These are phyloP conservation scores for Syzygium malaccense DNA, from an alignment of 441 rosid genomes.

Conservation along the genomic window DNA sequence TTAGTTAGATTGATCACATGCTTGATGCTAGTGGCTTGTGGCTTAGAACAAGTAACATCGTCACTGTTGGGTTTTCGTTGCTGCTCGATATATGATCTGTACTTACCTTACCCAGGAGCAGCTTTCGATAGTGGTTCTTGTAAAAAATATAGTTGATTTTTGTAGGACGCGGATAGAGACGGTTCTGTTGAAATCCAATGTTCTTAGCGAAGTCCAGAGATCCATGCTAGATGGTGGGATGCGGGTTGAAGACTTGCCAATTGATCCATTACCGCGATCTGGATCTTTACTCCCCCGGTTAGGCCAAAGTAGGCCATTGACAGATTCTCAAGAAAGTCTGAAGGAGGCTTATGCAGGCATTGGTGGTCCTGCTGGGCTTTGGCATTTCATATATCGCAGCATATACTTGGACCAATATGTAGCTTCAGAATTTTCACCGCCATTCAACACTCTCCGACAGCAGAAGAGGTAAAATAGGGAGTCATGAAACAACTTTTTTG, in stretches of 20 bases:
- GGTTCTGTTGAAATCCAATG: slow-evolving; percentile 79
- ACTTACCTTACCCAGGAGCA: background rate
- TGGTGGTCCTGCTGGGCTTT: slow-evolving; percentile 92
- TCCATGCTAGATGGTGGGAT: slow-evolving; percentile 88
- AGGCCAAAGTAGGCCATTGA: slow-evolving; percentile 35
- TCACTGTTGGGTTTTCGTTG: background rate
- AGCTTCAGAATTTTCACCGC: slow-evolving; percentile 86
- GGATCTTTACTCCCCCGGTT: slow-evolving; percentile 33
- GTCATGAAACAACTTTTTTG: background rate
- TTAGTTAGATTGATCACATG: background rate
- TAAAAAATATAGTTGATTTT: slow-evolving; percentile 3
- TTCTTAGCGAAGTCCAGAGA: slow-evolving; percentile 82
- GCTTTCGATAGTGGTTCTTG: background rate
- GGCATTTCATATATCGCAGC: slow-evolving; percentile 98
- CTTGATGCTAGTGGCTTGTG: background rate
- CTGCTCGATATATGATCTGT: background rate
- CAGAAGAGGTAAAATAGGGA: slow-evolving; percentile 57
- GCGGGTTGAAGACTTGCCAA: slow-evolving; percentile 84
- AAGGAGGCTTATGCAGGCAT: slow-evolving; percentile 51
- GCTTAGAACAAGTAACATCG: background rate
- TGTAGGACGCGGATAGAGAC: slow-evolving; percentile 68
- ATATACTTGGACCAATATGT: slow-evolving; percentile 89
- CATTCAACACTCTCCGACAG: slow-evolving; percentile 60
- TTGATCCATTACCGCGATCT: slow-evolving; percentile 45
- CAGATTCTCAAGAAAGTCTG: slow-evolving; percentile 41